Conservation (phyloP, 2,329 filamentous ascomycete genomes). For the Diaporthe capsici region DNA sequence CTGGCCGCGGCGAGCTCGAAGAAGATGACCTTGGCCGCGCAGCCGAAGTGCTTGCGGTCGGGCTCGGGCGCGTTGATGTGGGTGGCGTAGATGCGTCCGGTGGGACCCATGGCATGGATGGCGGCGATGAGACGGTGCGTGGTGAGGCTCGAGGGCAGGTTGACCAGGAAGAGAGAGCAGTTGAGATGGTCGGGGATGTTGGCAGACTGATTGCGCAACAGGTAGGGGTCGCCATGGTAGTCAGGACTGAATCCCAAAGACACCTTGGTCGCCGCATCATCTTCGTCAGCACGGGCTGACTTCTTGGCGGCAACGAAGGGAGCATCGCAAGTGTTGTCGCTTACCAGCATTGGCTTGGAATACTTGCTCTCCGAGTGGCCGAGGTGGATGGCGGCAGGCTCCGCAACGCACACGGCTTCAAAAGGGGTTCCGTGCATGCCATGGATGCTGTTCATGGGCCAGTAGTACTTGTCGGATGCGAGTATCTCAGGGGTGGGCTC, state of each 20-base stretch:
- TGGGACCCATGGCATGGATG: conserved; percentile 60
- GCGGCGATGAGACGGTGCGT: conserved; percentile 59
- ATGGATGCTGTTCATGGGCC: conserved; percentile 29
- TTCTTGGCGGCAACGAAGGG: neutral
- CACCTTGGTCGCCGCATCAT: neutral
- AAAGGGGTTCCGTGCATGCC: neutral
- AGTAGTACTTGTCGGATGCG: conserved; percentile 11
- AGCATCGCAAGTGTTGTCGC: neutral
- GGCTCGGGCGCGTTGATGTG: conserved; percentile 65
- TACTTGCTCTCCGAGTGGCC: conserved; percentile 1
- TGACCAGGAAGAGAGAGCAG: conserved; percentile 67
- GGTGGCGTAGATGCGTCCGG: conserved; percentile 66
- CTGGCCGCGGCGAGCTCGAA: conserved; percentile 59
- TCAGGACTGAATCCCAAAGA: conserved; percentile 50
- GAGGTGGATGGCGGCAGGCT: conserved; percentile 2
- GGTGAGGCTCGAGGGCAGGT: conserved; percentile 60
- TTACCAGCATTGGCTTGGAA: conserved; percentile 12
- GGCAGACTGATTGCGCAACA: conserved; percentile 56
- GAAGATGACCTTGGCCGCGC: conserved; percentile 66
- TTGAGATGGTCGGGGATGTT: conserved; percentile 58
- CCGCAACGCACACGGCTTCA: neutral
- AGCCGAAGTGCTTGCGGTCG: conserved; percentile 50
- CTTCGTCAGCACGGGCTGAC: neutral
- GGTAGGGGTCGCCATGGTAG: conserved; percentile 56
- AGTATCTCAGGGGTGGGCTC: neutral